Percentiles rank a stretch among this genome's conserved stretches.
Evolutionary conservation across 768 basidiomycete species (phyloP).

Genomic region (Chalciporus piperatus): DNA sequence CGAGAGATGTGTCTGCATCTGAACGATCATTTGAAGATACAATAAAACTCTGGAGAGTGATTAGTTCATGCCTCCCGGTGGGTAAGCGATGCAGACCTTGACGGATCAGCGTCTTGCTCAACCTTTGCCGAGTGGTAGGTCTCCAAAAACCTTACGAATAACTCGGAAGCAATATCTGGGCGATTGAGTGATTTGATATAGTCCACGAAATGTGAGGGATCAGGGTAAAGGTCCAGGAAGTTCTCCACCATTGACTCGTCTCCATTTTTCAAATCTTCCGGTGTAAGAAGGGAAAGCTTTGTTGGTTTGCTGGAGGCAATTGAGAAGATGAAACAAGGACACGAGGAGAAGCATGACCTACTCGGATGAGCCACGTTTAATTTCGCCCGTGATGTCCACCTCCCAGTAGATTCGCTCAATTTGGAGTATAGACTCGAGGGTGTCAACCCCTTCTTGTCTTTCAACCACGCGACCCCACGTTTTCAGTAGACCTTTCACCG

Average conservation of each 20-base stretch:
- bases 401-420: slow-evolving; percentile 54
- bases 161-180: slow-evolving; percentile 62
- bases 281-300: slow-evolving; percentile 47
- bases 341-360: slow-evolving; percentile 31
- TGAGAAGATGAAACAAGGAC: not conserved
- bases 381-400: slow-evolving; percentile 51
- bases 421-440: slow-evolving; percentile 58
- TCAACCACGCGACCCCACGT: slow-evolving; percentile 76
- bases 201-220: slow-evolving; percentile 65
- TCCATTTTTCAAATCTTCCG: slow-evolving; percentile 42
- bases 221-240: slow-evolving; percentile 68
- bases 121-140: slow-evolving; percentile 45
- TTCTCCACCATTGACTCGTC: slow-evolving; percentile 44
- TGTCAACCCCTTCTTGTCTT: slow-evolving; percentile 46
- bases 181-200: slow-evolving; percentile 66
- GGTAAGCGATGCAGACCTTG: slow-evolving; percentile 14
- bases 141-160: slow-evolving; percentile 76
- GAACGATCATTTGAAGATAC: slow-evolving; percentile 76
- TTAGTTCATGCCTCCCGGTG: not conserved
- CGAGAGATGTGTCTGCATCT: slow-evolving; percentile 72
- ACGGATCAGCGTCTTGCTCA: slow-evolving; percentile 21
- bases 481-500: slow-evolving; percentile 55
- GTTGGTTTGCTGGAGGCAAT: slow-evolving; percentile 17
- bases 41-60: slow-evolving; percentile 53
- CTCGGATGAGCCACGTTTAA: slow-evolving; percentile 39